phyloP scores from a whole-genome alignment of 129 eudicot species.

The Smallanthus sonchifolius region DNA sequence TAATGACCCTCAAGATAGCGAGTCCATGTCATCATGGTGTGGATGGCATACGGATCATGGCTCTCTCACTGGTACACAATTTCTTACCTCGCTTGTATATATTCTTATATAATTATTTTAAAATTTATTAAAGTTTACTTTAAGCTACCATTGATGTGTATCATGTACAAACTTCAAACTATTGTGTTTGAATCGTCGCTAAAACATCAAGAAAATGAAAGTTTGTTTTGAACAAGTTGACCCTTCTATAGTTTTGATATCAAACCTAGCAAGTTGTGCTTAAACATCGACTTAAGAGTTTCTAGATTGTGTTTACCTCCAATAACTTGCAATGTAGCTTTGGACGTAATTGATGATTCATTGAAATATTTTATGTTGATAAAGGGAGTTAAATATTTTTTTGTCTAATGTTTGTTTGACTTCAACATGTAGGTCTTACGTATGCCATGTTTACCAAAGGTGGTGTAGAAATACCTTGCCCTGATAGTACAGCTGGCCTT shows the following conservation, averaged over 20 bases:
- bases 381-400: not conserved
- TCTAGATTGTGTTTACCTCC: not conserved
- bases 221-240: not conserved
- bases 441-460: slow-evolving; percentile 68
- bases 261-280: not conserved
- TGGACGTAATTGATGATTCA: not conserved
- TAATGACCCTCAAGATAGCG: slow-evolving; percentile 39
- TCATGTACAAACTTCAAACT: not conserved
- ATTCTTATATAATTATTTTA: not conserved
- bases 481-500: slow-evolving; percentile 79
- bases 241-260: not conserved
- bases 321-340: not conserved
- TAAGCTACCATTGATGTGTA: not conserved
- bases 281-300: not conserved
- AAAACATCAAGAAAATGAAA: not conserved
- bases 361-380: not conserved
- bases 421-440: slow-evolving; percentile 73
- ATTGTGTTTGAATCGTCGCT: not conserved
- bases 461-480: slow-evolving; percentile 61
- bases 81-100: not conserved
- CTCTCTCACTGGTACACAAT: slow-evolving; percentile 74
- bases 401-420: slow-evolving; percentile 27
- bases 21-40: slow-evolving; percentile 90
- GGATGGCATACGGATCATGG: slow-evolving; percentile 99
- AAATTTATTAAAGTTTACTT: not conserved